Evolutionary conservation across 2,329 filamentous ascomycete species (phyloP).

Genomic region (Salinomyces thailandicus): DNA sequence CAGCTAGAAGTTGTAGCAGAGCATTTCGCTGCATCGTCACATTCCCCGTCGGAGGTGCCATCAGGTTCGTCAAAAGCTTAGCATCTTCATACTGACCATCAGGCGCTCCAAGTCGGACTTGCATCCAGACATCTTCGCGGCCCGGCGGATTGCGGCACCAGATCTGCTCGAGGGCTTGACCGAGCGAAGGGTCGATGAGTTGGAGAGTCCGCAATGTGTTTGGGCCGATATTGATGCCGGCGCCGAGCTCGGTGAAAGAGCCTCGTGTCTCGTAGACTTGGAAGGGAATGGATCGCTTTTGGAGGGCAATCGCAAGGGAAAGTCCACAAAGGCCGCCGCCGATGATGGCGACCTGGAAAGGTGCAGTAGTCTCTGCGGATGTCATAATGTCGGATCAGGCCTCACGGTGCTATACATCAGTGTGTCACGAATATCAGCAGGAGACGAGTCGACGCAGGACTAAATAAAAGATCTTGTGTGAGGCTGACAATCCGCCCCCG

Average conservation of each 20-base stretch:
- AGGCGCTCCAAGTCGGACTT: slow-evolving; percentile 28
- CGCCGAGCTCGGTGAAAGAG: slow-evolving; percentile 48
- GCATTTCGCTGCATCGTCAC: slow-evolving; percentile 29
- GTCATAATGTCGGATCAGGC: no score
- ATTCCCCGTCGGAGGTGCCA: slow-evolving; percentile 18
- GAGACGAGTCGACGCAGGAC: no score
- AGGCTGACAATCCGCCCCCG: no score
- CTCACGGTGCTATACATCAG: no score
- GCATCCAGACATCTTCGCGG: slow-evolving; percentile 31
- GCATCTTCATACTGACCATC: slow-evolving; percentile 13
- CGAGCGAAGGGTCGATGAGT: slow-evolving; percentile 46
- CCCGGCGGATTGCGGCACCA: slow-evolving; percentile 22
- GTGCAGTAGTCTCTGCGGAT: no score
- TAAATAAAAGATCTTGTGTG: no score
- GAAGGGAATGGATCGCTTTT: slow-evolving; percentile 21
- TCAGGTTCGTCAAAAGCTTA: slow-evolving; percentile 20
- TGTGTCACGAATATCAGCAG: no score
- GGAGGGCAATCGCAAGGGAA: slow-evolving; percentile 43
- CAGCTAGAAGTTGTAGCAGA: slow-evolving; percentile 34
- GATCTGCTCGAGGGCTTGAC: neutral
- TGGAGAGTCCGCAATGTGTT: slow-evolving; percentile 89
- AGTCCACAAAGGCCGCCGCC: slow-evolving; percentile 51
- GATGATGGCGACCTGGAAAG: slow-evolving; percentile 38
- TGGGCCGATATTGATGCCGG: slow-evolving; percentile 48
- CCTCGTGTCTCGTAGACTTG: slow-evolving; percentile 31